Conservation (phyloP, 2,329 filamentous ascomycete genomes). For the Pyrenochaeta sp. region DNA sequence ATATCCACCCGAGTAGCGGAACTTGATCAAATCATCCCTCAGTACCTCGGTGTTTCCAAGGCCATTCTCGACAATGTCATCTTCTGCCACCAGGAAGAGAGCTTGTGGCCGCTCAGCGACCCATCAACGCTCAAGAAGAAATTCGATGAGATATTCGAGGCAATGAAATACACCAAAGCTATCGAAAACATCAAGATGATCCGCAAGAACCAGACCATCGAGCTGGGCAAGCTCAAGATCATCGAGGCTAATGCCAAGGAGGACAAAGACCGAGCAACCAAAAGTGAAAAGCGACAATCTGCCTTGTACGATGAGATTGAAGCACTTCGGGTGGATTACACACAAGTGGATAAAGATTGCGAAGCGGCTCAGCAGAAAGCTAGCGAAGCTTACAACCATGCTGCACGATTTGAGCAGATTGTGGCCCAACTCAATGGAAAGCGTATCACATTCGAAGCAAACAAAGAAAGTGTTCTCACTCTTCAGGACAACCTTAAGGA, state of each 20-base stretch:
- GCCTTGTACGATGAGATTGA: conserved; percentile 73
- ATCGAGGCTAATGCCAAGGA: conserved; percentile 79
- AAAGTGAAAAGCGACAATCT: conserved; percentile 59
- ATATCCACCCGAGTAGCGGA: conserved; percentile 83
- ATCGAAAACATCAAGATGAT: conserved; percentile 93
- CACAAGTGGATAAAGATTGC: conserved; percentile 41
- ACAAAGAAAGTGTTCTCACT: conserved; percentile 73
- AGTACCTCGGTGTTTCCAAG: conserved; percentile 85
- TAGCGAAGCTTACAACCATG: conserved; percentile 73
- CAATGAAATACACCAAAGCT: conserved; percentile 94
- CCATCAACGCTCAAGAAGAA: conserved; percentile 85
- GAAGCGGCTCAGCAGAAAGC: conserved; percentile 56
- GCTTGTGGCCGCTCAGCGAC: conserved; percentile 94
- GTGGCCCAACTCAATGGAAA: conserved; percentile 79
- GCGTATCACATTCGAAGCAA: conserved; percentile 73
- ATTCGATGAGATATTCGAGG: conserved; percentile 98
- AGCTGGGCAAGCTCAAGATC: conserved; percentile 75
- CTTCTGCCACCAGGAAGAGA: conserved; percentile 98
- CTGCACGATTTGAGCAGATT: conserved; percentile 75
- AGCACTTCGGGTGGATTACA: conserved; percentile 40
- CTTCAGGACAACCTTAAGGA: conserved; percentile 77
- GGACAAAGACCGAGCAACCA: conserved; percentile 84
- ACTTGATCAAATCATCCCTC: conserved; percentile 82
- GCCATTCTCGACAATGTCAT: conserved; percentile 94
- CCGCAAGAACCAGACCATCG: conserved; percentile 80